A percentile compares a stretch with the other conserved stretches of the same genome.
Conservation (phyloP, 176 grass and related monocot species). For the Tuctoria greenei region DNA sequence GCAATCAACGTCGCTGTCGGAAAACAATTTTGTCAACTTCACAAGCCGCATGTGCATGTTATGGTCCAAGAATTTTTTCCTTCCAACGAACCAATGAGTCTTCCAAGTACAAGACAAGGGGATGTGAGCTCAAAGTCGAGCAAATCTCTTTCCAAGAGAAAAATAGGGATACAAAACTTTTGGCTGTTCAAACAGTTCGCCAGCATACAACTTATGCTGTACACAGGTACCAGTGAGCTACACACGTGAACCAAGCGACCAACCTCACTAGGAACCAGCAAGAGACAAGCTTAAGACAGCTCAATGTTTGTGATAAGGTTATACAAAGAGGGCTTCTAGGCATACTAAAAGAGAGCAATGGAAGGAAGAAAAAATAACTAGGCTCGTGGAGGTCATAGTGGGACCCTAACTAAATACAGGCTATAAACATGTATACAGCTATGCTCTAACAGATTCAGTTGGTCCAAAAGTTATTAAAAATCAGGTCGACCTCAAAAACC, state of each 20-base stretch:
- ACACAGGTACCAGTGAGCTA: conserved; percentile 34
- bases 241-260: conserved; percentile 14
- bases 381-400: conserved; percentile 35
- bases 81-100: not conserved
- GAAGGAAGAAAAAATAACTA: conserved; percentile 24
- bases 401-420: conserved; percentile 48
- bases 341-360: conserved; percentile 15
- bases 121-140: conserved; percentile 24
- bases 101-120: conserved; percentile 14
- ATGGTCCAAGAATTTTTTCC: conserved; percentile 2
- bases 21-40: conserved; percentile 5
- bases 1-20: not conserved
- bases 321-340: conserved; percentile 24
- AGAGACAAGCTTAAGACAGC: conserved; percentile 13
- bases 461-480: conserved; percentile 43
- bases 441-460: conserved; percentile 45
- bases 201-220: conserved; percentile 39
- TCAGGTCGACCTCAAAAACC: conserved; percentile 43
- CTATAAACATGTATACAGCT: conserved; percentile 71
- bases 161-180: conserved; percentile 39
- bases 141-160: conserved; percentile 30
- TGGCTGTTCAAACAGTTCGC: conserved; percentile 32
- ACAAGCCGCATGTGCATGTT: not conserved
- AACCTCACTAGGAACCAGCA: conserved; percentile 33
- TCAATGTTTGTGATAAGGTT: conserved; percentile 42